phyloP scores from a whole-genome alignment of 176 grass and related monocot genomes.

The Cenchrus americanus region DNA sequence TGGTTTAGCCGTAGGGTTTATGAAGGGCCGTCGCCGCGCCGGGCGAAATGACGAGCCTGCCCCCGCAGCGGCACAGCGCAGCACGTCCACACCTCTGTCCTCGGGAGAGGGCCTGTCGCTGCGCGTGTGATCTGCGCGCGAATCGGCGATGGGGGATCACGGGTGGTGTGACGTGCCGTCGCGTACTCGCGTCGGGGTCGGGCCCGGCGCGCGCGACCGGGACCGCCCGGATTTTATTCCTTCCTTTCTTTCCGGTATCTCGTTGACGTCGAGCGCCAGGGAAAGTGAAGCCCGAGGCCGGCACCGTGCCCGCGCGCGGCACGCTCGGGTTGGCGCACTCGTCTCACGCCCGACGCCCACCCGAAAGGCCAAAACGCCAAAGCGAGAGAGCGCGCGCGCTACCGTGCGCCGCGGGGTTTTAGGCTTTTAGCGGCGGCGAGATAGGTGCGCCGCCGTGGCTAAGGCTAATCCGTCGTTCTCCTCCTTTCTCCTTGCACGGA shows the following conservation, averaged over 20 bases:
- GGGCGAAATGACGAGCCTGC: background rate
- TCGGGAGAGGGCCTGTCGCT: background rate
- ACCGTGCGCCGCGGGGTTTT: background rate
- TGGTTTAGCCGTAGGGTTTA: slow-evolving; percentile 44
- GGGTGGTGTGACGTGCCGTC: background rate
- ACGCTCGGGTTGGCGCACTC: background rate
- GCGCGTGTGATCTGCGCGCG: background rate
- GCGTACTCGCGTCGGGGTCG: background rate
- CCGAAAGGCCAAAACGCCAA: background rate
- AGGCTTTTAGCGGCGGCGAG: background rate
- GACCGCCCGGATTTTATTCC: background rate
- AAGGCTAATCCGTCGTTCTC: too few relatives aligned
- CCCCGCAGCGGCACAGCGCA: background rate
- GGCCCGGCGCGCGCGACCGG: background rate
- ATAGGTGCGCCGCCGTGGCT: background rate
- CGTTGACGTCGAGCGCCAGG: slow-evolving; percentile 1
- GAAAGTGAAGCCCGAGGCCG: background rate
- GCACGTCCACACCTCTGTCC: too few relatives aligned
- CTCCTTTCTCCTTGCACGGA: too few relatives aligned
- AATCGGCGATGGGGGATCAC: background rate
- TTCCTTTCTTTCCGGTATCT: background rate
- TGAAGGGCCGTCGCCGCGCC: background rate
- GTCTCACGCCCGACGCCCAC: background rate
- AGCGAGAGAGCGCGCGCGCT: background rate
- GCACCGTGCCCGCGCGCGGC: background rate